phyloP scores from a whole-genome alignment of 164 flowering plant species.

The Taxillus chinensis region DNA sequence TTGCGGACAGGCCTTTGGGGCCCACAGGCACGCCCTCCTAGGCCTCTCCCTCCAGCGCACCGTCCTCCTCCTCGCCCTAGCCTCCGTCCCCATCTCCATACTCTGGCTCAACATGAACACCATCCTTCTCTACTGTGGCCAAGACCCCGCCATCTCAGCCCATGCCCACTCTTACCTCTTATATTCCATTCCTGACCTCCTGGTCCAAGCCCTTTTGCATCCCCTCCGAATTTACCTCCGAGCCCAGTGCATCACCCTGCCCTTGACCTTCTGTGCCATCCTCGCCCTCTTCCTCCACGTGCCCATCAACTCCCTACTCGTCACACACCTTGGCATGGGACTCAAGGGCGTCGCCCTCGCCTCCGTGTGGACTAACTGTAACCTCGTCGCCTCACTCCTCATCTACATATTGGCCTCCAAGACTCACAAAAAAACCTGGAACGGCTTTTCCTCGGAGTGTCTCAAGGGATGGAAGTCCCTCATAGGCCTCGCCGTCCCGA shows the following conservation, averaged over 20 bases:
- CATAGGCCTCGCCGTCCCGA: conserved; percentile 14
- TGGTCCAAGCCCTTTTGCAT: conserved; percentile 20
- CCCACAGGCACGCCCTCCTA: neutral
- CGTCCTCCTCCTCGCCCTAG: neutral
- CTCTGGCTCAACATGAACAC: conserved; percentile 11
- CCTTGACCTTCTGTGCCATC: neutral
- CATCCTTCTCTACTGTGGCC: conserved; percentile 24
- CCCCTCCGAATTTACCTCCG: conserved; percentile 21
- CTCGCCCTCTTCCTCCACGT: neutral
- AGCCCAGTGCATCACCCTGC: neutral
- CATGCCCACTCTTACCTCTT: conserved; percentile 16
- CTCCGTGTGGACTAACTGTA: conserved; percentile 4
- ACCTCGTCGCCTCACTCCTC: conserved; percentile 2
- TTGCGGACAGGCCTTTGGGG: conserved; percentile 8
- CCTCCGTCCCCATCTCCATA: neutral
- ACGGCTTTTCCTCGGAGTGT: conserved; percentile 14
- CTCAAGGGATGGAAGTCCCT: conserved; percentile 15
- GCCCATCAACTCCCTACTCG: conserved; percentile 1
- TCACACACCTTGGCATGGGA: conserved; percentile 10
- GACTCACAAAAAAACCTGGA: conserved; percentile 17
- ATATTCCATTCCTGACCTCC: conserved; percentile 25
- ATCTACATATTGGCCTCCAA: neutral
- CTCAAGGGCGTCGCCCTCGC: conserved; percentile 21
- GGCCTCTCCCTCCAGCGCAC: neutral
- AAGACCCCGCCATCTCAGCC: conserved; percentile 17